Base-by-base conservation (phyloP, 257 asterid species). In the Striga asiatica region DNA sequence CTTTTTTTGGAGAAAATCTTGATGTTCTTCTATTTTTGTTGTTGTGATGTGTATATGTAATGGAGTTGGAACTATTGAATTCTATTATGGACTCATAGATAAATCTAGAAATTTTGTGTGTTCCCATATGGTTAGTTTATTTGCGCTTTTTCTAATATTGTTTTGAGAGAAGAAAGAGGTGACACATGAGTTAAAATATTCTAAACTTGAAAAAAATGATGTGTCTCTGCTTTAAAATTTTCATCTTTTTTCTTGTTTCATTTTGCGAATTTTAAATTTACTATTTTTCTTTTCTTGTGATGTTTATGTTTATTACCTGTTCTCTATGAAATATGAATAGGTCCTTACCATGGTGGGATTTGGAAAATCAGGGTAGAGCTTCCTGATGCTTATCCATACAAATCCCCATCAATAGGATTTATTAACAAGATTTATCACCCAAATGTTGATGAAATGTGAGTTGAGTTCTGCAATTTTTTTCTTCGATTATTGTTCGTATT, bases 291-390 rank as follows among this genome's bases (percentile, higher is more conserved):
- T 42, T 55, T 2, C 11, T 31, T n/a, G n/a, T 21, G 5, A 28
- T 28, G 16, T 61, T 37, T 66, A 17, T 38, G 35, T 49, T 16
- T 48, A 35, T 24, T 20, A 41, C 32, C 16, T 53, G 59, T 18
- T 58, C 14, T 20, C 14, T 21, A 58, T 69, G 73, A 58, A 73
- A 63, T 62, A 34, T 62, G 57, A 9, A 39, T 78, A 92, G 99
- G 97, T 68, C 94, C 85, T 7, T 92, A 92, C 78, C 86, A 78
- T 17, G 99, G 97, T 2, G 99, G 97, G 27, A 86, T 83, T n/a
- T 92, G 99, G 99, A 92, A 89, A 70, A 37, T 92, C 66, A 84
- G 89, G 68, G 99, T 92, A 73, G 95, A 88, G 78, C 95, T 92
- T 60, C 95, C 99, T 1, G 99, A 85, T 73, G 93, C 95, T 58